Evolutionary conservation across 345 rosid genomes (phyloP).

Genomic region (Gossypium thurberi): DNA sequence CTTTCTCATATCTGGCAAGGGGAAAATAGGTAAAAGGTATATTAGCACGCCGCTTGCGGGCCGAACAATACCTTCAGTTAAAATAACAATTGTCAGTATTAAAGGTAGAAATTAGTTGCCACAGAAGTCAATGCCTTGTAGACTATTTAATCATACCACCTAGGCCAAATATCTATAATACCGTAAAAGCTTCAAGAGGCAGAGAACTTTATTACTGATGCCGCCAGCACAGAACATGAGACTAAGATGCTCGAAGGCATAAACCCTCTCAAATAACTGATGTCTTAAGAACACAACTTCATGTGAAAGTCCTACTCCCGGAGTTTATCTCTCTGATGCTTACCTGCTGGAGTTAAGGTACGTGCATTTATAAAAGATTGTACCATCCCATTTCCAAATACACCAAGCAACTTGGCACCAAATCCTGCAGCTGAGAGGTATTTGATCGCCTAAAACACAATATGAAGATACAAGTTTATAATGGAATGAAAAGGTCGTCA

Average conservation of each 20-base stretch:
- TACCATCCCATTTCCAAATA: constrained; percentile 93
- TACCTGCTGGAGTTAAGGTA: constrained; percentile 72
- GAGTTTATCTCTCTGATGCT: constrained; percentile 8
- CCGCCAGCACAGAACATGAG: neutral
- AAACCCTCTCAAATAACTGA: neutral
- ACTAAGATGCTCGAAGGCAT: neutral
- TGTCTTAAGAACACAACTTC: neutral
- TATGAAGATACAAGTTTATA: constrained; percentile 12
- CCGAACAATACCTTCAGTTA: neutral
- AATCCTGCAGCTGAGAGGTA: constrained; percentile 95
- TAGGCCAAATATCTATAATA: neutral
- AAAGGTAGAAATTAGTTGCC: neutral
- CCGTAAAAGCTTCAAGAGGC: neutral
- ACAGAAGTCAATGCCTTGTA: neutral
- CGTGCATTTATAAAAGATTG: constrained; percentile 92
- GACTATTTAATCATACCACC: neutral
- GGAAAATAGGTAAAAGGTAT: neutral
- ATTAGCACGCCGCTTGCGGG: neutral
- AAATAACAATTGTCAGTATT: neutral
- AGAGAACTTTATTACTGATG: neutral
- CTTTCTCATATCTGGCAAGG: constrained; percentile 61
- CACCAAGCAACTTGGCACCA: constrained; percentile 94
- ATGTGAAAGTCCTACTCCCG: neutral
- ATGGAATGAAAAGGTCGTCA: neutral
- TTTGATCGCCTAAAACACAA: constrained; percentile 68